Evolutionary conservation across 495 filamentous ascomycete genomes (phyloP), one percentile per base, ranked within the genome.

Genomic region (Talaromyces liani): DNA sequence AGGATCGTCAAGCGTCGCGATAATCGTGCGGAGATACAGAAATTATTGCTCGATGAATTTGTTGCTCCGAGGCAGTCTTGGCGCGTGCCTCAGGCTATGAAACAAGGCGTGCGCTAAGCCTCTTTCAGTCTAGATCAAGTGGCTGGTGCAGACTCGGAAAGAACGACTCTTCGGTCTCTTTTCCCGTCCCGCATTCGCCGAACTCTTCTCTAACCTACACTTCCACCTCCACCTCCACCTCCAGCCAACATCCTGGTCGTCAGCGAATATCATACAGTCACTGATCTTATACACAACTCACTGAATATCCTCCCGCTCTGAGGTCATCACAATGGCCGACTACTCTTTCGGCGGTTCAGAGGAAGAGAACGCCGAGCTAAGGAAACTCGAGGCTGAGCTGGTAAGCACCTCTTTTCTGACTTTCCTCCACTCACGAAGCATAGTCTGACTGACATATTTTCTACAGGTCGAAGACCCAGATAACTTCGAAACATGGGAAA

Each of bases 401-500:
- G 92, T 96, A 83, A 68, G 89, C 80, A 36, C 16, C 12, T 61
- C 41, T 22, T 22, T 10, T 6, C 64, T 36, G 12, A n/a, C 18
- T 18, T 25, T 4, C 10, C 1, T 57, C 53, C 25, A 56, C 22
- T 22, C 10, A 14, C 51, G 22, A 4, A n/a, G 25, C 18, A 51
- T 66, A n/a, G 6, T 10, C 22, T 57, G 18, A 59, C 61, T 70
- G 34, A 61, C 63, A 60, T 62, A 10, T 34, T 27, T 55, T 53
- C 8, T 31, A 18, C 64, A 83, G 80, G 60, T 85, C 65, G 86
- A 89, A 66, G 89, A 97, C 65, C 84, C 92, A 3, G 94, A 99
- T 76, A 91, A 90, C 74, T 97, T 94, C 70, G 93, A 97, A 68
- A 85, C 86, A 25, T 99, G 94, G 94, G 94, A 97, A 77, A 91